Evolutionary conservation across 2,329 filamentous ascomycete species (phyloP).

Genomic region (Calonectria pseudoturangicola): DNA sequence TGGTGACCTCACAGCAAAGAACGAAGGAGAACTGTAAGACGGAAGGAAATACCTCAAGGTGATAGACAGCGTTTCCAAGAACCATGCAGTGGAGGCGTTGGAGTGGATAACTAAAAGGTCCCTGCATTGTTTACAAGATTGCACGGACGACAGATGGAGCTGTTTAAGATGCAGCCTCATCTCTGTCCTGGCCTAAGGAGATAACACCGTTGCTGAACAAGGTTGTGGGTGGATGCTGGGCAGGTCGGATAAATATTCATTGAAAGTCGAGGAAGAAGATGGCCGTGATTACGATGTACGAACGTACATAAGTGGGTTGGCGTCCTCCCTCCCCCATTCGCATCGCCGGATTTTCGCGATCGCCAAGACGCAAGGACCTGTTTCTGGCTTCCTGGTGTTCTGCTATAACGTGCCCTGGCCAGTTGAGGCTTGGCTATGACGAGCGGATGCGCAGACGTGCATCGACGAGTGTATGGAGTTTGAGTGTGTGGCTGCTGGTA

Average conservation of each 20-base stretch:
- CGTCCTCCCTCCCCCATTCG: slow-evolving; percentile 11
- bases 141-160: slow-evolving; percentile 13
- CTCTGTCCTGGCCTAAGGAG: neutral
- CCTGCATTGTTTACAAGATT: slow-evolving; percentile 10
- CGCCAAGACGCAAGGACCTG: slow-evolving; percentile 14
- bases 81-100: neutral
- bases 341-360: slow-evolving; percentile 27
- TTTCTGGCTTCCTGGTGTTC: slow-evolving; percentile 45
- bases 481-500: neutral
- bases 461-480: neutral
- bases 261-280: neutral
- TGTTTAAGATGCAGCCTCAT: neutral
- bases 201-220: neutral
- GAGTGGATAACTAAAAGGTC: slow-evolving; percentile 11
- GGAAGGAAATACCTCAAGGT: slow-evolving; percentile 12
- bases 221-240: neutral
- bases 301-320: slow-evolving; percentile 8
- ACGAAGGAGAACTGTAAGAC: neutral
- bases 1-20: neutral
- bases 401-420: neutral
- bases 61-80: neutral
- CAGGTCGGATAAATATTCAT: neutral
- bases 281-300: slow-evolving; percentile 2
- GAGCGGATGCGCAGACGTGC: neutral
- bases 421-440: slow-evolving; percentile 21